Evolutionary conservation across 2,329 filamentous ascomycete genomes (phyloP).

Genomic region (Claviceps fusiformis): DNA sequence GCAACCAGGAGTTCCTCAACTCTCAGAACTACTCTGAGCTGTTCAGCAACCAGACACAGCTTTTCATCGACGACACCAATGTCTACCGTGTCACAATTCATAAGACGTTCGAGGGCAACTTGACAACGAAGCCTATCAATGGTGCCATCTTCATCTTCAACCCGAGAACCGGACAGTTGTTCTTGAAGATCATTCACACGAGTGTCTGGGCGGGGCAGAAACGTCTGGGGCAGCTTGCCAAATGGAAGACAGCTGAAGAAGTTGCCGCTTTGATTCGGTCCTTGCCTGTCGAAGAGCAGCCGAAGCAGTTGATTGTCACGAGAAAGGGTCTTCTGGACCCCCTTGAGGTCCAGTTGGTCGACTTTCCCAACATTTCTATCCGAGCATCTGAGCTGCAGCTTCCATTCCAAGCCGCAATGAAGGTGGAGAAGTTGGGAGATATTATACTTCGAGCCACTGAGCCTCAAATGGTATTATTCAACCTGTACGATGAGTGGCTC

Average conservation of each 20-base stretch:
- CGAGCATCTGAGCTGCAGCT: constrained; percentile 92
- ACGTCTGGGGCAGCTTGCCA: constrained; percentile 92
- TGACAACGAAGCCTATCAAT: constrained; percentile 99
- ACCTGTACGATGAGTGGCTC: constrained; percentile 96
- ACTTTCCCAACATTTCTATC: constrained; percentile 98
- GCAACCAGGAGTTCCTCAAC: constrained; percentile 97
- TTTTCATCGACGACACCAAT: constrained; percentile 98
- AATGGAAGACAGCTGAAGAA: constrained; percentile 99
- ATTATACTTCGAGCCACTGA: constrained; percentile 97
- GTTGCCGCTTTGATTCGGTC: constrained; percentile 94
- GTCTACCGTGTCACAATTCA: constrained; percentile 99
- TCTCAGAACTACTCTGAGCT: constrained; percentile 98
- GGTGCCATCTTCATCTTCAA: constrained; percentile 99
- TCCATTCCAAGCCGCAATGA: constrained; percentile 99
- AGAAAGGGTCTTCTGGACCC: constrained; percentile 94
- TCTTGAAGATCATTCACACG: constrained; percentile 98
- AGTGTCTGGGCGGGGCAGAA: constrained; percentile 99
- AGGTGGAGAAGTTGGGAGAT: constrained; percentile 96
- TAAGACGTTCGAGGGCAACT: constrained; percentile 97
- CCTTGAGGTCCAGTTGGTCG: constrained; percentile 88
- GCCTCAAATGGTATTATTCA: constrained; percentile 99
- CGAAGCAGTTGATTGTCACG: constrained; percentile 96
- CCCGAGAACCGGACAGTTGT: constrained; percentile 91
- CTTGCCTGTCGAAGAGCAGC: constrained; percentile 91
- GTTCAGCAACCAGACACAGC: constrained; percentile 96